Evolutionary conservation across 345 rosid species (phyloP).

Genomic region (Durio zibethinus): DNA sequence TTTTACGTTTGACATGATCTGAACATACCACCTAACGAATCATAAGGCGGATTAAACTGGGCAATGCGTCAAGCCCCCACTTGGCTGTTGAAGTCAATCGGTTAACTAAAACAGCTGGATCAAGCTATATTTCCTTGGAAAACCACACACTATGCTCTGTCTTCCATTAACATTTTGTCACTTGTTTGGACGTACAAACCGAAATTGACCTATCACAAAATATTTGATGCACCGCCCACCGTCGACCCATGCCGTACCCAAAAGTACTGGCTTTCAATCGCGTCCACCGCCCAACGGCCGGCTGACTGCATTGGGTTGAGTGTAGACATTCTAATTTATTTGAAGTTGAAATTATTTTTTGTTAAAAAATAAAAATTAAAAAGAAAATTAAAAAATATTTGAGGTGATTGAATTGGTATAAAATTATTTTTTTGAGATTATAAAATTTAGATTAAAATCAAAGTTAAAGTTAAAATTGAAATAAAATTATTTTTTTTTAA

Average conservation of each 20-base stretch:
- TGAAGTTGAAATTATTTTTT: too few relatives aligned
- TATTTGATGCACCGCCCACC: constrained; percentile 12
- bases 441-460: too few relatives aligned
- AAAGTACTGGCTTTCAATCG: constrained; percentile 9
- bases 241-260: neutral
- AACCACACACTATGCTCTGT: constrained; percentile 1
- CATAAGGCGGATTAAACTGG: too few relatives aligned
- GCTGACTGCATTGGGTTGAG: constrained; percentile 2
- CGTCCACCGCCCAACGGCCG: constrained; percentile 13
- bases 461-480: too few relatives aligned
- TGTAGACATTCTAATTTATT: too few relatives aligned
- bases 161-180: constrained; percentile 5
- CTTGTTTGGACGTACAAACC: neutral
- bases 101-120: constrained; percentile 20
- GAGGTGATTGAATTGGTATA: too few relatives aligned
- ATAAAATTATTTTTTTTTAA: too few relatives aligned
- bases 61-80: neutral
- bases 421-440: too few relatives aligned
- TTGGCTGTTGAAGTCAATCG: neutral
- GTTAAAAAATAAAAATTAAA: too few relatives aligned
- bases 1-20: neutral
- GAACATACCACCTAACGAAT: constrained; percentile 6
- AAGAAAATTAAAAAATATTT: too few relatives aligned
- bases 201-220: too few relatives aligned
- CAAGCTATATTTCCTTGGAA: constrained; percentile 2